Evolutionary conservation across 768 basidiomycete species (phyloP), one percentile per base, ranked within the genome.

Genomic region (Cystobasidium onofrii): DNA sequence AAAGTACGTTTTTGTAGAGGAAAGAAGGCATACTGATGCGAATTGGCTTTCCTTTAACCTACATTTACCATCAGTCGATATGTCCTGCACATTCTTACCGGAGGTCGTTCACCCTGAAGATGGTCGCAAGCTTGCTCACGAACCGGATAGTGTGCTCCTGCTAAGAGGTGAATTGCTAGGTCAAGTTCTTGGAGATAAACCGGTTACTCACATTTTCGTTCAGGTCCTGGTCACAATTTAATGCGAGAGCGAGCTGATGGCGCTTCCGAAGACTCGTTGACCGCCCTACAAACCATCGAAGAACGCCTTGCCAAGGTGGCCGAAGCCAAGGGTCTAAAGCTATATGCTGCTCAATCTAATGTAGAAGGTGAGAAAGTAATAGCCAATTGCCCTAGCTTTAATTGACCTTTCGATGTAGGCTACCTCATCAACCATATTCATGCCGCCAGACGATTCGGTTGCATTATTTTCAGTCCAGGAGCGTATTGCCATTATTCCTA

Each of bases 181-280:
- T 9, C 60, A 52, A 29, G 50, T 17, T 34, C 39, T 15, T 15
- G 7, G 15, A 39, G 39, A 10, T 10, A 34, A 27, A 46, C 18
- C 15, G 27, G 4, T 10, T n/a, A 1, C 50, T 39, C 31, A 50
- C n/a, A 9, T 36, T 33, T 41, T 9, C 55, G n/a, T 61, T 4
- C 69, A 71, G 50, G 69, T 10, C 69, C 69, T 71, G 69, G 69
- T 44, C 69, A 71, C 55, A 71, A 71, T 31, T 29, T 71, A 12
- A 57, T 71, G 54, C 52, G 44, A 2, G 69, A 71, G 27, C 10
- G 54, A 39, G n/a, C 55, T 10, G 54, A 71, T 17, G 69, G 31
- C 17, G 54, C 69, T 39, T 20, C n/a, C n/a, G 36, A 55, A 71
- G 13, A 29, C 9, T 36, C 25, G 18, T 25, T 71, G 52, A 69